Conservation (phyloP, 23 red algal genomes). For the Cyanidium caldarium region DNA sequence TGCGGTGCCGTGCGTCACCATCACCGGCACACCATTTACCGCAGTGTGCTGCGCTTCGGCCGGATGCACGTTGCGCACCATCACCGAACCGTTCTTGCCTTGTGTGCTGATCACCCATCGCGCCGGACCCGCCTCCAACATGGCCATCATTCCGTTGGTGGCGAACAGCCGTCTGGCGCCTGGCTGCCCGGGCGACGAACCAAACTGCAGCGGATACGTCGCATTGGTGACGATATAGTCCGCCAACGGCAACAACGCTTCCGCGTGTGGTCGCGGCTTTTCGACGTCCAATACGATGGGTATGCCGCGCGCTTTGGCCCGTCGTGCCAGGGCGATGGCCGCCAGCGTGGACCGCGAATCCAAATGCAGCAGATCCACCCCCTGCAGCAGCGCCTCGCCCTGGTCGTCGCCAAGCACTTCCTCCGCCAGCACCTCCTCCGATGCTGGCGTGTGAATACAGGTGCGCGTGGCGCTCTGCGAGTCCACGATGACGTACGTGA, state of each 20-base stretch:
- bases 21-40: not conserved
- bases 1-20: not conserved
- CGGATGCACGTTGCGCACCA: conserved; percentile 5
- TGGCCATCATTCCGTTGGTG: conserved; percentile 18
- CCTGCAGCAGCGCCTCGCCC: conserved; percentile 14
- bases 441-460: conserved; percentile 63
- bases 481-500: conserved; percentile 93
- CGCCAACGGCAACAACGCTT: conserved; percentile 38
- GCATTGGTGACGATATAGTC: conserved; percentile 85
- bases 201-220: conserved; percentile 39
- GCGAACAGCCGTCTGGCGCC: conserved; percentile 17
- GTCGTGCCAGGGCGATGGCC: conserved; percentile 45
- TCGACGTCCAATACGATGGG: conserved; percentile 88
- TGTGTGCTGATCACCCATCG: conserved; percentile 9
- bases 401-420: conserved; percentile 11
- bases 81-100: conserved; percentile 15
- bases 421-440: conserved; percentile 19
- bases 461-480: conserved; percentile 34
- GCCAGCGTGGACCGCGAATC: conserved; percentile 66
- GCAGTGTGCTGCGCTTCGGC: not conserved
- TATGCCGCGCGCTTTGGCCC: conserved; percentile 30
- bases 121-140: conserved; percentile 11
- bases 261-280: conserved; percentile 35
- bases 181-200: not conserved
- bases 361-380: conserved; percentile 30